Evolutionary conservation across 495 filamentous ascomycete species (phyloP).

Genomic region (Ramalina peruviana): DNA sequence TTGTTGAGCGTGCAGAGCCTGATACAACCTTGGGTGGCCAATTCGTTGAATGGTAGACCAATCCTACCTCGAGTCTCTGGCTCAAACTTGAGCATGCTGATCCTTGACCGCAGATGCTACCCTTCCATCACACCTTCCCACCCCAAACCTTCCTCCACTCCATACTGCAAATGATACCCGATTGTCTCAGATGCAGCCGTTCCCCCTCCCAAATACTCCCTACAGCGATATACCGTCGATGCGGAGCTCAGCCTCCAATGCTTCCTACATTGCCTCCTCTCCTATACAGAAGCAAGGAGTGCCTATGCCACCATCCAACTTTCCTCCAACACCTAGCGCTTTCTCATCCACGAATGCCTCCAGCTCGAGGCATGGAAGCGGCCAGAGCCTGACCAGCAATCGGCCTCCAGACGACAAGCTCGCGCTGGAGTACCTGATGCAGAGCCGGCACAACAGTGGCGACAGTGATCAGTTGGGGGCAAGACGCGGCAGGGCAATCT

Average conservation of each 20-base stretch:
- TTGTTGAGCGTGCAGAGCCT: conserved; percentile 46
- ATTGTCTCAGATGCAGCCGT: background rate
- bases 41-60: background rate
- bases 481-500: conserved; percentile 1
- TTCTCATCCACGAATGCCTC: conserved; percentile 12
- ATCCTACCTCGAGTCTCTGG: too few species aligned
- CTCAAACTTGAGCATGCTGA: too few species aligned
- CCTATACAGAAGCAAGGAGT: conserved; percentile 5
- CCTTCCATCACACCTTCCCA: too few species aligned
- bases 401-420: conserved; percentile 37
- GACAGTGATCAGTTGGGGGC: background rate
- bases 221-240: background rate
- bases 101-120: too few species aligned
- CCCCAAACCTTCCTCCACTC: background rate
- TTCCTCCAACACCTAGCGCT: conserved; percentile 1
- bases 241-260: background rate
- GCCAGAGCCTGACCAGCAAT: conserved; percentile 33
- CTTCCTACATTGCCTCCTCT: conserved; percentile 7
- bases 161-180: background rate
- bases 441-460: conserved; percentile 15
- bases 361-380: conserved; percentile 37
- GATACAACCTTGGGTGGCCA: conserved; percentile 42
- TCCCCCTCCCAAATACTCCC: background rate
- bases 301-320: conserved; percentile 3
- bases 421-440: conserved; percentile 55